Percentiles rank a stretch among this genome's conserved stretches.
Conservation (phyloP, 306 rosid genomes). For the Bauhinia variegata region DNA sequence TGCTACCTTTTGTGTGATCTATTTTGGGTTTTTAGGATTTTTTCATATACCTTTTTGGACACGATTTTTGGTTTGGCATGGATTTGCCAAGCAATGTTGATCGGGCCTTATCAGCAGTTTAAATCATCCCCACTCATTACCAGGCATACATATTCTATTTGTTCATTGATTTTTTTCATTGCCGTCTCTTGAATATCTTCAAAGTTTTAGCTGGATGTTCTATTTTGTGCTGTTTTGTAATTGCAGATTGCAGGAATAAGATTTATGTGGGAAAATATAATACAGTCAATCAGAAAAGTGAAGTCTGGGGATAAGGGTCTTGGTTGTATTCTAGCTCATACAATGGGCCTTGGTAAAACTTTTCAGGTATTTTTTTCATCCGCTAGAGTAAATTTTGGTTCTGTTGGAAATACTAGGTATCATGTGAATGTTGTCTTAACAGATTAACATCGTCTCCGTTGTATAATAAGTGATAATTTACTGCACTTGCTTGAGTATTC, state of each 20-base stretch:
- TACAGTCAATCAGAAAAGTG: constrained; percentile 87
- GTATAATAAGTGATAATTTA: constrained; percentile 1
- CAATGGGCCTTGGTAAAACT: constrained; percentile 99
- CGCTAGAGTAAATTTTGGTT: constrained; percentile 9
- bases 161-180: constrained; percentile 10
- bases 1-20: constrained; percentile 10
- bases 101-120: constrained; percentile 4
- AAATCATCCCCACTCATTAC: not conserved
- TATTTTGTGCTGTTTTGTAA: constrained; percentile 16
- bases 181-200: constrained; percentile 1
- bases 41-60: constrained; percentile 21
- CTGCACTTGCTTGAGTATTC: constrained; percentile 6
- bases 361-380: constrained; percentile 69
- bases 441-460: constrained; percentile 9
- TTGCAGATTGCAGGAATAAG: constrained; percentile 84
- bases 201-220: not conserved
- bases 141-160: not conserved
- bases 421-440: not conserved
- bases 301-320: constrained; percentile 95
- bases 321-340: constrained; percentile 98
- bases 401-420: constrained; percentile 3
- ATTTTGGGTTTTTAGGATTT: constrained; percentile 3
- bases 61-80: not conserved
- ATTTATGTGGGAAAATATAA: constrained; percentile 98
- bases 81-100: constrained; percentile 8